Conservation (phyloP, 2,329 filamentous ascomycete genomes). For the Trichoderma sp. region DNA sequence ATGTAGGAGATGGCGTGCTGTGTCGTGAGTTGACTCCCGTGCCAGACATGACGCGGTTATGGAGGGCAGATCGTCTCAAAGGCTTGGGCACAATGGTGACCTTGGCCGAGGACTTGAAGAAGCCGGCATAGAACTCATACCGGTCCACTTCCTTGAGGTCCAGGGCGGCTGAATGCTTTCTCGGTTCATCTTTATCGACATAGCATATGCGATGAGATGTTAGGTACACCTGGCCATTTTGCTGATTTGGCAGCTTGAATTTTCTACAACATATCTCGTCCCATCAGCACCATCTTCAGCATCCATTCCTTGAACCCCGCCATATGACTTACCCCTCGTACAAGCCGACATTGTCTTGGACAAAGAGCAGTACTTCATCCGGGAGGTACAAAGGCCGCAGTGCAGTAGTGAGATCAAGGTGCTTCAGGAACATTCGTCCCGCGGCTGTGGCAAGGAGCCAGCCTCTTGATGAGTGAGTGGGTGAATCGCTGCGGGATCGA, state of each 20-base stretch:
- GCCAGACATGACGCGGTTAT: constrained; percentile 56
- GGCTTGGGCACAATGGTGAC: constrained; percentile 87
- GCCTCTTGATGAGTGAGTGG: neutral
- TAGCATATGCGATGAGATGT: constrained; percentile 96
- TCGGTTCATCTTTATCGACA: constrained; percentile 84
- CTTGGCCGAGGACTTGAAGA: constrained; percentile 93
- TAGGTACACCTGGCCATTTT: constrained; percentile 94
- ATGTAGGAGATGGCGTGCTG: constrained; percentile 52
- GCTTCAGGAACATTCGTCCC: constrained; percentile 95
- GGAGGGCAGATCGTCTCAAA: constrained; percentile 65
- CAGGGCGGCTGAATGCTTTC: constrained; percentile 81
- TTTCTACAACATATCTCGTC: constrained; percentile 62
- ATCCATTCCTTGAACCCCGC: neutral
- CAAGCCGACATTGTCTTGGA: constrained; percentile 94
- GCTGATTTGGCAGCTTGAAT: constrained; percentile 90
- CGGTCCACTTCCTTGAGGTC: constrained; percentile 90
- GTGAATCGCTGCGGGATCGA: constrained; percentile 1
- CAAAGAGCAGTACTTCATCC: constrained; percentile 93
- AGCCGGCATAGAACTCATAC: constrained; percentile 89
- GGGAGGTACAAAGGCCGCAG: constrained; percentile 88
- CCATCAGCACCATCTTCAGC: constrained; percentile 11
- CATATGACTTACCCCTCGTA: constrained; percentile 81
- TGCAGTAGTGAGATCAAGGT: constrained; percentile 93
- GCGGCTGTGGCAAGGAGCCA: constrained; percentile 38
- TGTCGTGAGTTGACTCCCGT: constrained; percentile 53